Evolutionary conservation across 108 stramenopile species (phyloP).

Genomic region (Skeletonema tropicum): DNA sequence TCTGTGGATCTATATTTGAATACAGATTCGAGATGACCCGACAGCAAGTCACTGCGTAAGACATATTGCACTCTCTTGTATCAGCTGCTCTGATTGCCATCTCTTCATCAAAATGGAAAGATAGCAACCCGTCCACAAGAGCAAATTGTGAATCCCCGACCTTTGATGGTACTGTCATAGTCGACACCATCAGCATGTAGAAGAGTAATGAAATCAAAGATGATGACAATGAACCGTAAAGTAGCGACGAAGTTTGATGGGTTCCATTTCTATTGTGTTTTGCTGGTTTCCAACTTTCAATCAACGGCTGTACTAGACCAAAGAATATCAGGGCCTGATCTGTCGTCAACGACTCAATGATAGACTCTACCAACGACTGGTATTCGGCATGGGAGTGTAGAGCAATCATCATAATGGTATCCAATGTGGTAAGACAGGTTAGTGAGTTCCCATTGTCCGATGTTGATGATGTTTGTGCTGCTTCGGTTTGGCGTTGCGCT

Average conservation of each 20-base stretch:
- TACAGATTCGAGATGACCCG: slow-evolving; percentile 27
- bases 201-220: slow-evolving; percentile 44
- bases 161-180: slow-evolving; percentile 10
- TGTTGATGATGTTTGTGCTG: slow-evolving; percentile 1
- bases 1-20: slow-evolving; percentile 20
- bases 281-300: slow-evolving; percentile 29
- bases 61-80: neutral
- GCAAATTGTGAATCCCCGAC: slow-evolving; percentile 11
- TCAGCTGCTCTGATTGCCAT: neutral
- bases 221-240: slow-evolving; percentile 38
- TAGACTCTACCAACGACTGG: slow-evolving; percentile 23
- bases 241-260: slow-evolving; percentile 13
- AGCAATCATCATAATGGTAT: slow-evolving; percentile 36
- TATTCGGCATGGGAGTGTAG: slow-evolving; percentile 31
- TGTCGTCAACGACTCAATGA: slow-evolving; percentile 23
- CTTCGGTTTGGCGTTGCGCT: neutral
- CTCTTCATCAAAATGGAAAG: slow-evolving; percentile 6
- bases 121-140: slow-evolving; percentile 23
- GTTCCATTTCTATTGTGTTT: neutral
- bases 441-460: neutral
- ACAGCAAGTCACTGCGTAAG: slow-evolving; percentile 21
- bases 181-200: slow-evolving; percentile 36
- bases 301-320: slow-evolving; percentile 24
- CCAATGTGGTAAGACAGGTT: slow-evolving; percentile 24
- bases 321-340: slow-evolving; percentile 19